Conservation (phyloP, 352 stramenopile species). For the Globisporangium solare region DNA sequence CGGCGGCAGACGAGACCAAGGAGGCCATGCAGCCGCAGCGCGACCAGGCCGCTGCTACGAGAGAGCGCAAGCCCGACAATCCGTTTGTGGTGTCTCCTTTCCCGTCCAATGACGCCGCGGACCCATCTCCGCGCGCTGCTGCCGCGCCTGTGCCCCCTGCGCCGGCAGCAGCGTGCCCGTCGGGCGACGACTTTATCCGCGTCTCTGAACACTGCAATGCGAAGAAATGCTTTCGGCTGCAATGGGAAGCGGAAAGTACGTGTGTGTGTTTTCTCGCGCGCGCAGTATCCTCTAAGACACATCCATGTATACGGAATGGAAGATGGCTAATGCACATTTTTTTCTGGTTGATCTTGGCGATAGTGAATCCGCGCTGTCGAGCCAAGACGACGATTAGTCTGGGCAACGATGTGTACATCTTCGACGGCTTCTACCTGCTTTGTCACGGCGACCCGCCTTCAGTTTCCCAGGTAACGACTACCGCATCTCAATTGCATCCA, state of each 20-base stretch:
- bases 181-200: slow-evolving; percentile 43
- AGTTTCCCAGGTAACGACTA: slow-evolving; percentile 43
- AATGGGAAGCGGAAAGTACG: slow-evolving; percentile 80
- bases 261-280: background rate
- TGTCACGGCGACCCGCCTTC: slow-evolving; percentile 53
- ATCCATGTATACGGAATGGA: background rate
- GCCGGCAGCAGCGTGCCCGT: slow-evolving; percentile 7
- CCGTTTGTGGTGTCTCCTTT: slow-evolving; percentile 6
- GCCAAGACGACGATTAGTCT: slow-evolving; percentile 69
- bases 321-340: background rate
- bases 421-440: slow-evolving; percentile 85
- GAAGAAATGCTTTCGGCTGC: slow-evolving; percentile 60
- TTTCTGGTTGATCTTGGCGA: background rate
- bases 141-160: background rate
- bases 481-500: background rate
- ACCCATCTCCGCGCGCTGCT: too few relatives aligned
- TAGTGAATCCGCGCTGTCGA: slow-evolving; percentile 73
- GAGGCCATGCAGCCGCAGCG: background rate
- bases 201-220: slow-evolving; percentile 64
- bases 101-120: background rate
- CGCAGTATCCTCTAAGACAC: background rate
- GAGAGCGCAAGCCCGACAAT: slow-evolving; percentile 1
- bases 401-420: slow-evolving; percentile 63
- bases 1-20: background rate
- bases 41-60: background rate